A percentile compares a stretch with the other conserved stretches of the same genome.
Conservation (phyloP, 176 grass and related monocot genomes). For the Cenchrus purpureus region DNA sequence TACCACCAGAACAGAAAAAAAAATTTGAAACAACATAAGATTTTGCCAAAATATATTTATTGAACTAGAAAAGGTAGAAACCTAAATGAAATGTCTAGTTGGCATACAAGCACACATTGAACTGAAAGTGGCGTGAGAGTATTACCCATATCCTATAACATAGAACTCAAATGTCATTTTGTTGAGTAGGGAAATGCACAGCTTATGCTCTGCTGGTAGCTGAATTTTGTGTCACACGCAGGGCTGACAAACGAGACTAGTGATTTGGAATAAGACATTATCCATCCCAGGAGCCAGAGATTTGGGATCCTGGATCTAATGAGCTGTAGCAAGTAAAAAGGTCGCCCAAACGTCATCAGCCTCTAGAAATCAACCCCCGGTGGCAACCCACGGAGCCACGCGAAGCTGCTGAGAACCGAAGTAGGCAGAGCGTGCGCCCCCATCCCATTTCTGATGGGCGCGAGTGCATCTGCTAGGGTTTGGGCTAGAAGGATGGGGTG, state of each 20-base stretch:
- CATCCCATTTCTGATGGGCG: neutral
- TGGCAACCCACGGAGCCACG: too few species aligned
- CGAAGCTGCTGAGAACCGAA: too few species aligned
- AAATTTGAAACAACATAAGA: too few species aligned
- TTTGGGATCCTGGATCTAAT: constrained; percentile 29
- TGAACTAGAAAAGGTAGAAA: neutral
- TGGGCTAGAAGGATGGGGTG: neutral
- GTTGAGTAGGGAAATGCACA: neutral
- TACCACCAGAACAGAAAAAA: neutral
- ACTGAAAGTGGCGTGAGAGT: neutral
- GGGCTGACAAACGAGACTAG: neutral
- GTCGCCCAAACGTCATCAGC: neutral
- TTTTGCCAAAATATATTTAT: neutral
- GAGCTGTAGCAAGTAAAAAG: neutral
- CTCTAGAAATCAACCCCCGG: neutral
- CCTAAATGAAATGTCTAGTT: neutral
- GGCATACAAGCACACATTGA: neutral
- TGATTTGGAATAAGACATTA: neutral
- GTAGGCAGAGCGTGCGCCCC: neutral
- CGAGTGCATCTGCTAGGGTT: constrained; percentile 34
- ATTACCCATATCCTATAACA: neutral
- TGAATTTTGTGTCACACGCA: neutral
- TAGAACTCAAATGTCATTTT: neutral
- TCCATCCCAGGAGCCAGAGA: neutral
- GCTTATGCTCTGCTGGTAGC: neutral